A percentile compares a stretch with the other conserved stretches of the same genome.
phyloP scores from a whole-genome alignment of 192 early-diverging fungal genomes.

The Linnemannia zychae region DNA sequence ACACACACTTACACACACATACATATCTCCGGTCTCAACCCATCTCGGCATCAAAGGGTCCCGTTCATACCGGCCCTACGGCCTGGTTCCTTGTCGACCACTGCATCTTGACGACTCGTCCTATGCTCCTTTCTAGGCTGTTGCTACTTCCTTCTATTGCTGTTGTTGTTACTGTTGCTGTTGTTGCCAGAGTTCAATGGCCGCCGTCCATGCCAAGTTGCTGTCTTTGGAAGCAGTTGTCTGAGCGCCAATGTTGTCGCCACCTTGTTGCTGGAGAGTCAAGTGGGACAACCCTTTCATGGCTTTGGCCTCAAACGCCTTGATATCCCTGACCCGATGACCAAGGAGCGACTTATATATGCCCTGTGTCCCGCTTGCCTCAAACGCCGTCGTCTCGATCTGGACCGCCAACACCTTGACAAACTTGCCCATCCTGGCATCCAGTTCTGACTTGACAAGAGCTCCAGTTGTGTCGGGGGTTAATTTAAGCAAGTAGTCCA shows the following conservation, averaged over 20 bases:
- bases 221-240: background rate
- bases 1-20: no score
- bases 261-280: background rate
- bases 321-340: constrained; percentile 42
- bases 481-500: constrained; percentile 19
- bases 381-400: constrained; percentile 41
- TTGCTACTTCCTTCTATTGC: background rate
- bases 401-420: constrained; percentile 26
- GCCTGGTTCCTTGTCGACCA: background rate
- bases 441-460: constrained; percentile 15
- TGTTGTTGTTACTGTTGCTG: background rate
- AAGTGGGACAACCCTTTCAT: background rate
- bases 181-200: background rate
- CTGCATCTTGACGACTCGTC: background rate
- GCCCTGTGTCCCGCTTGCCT: constrained; percentile 24
- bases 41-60: background rate
- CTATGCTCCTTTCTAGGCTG: background rate
- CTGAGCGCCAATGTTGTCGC: background rate
- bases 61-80: background rate
- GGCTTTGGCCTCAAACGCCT: constrained; percentile 43
- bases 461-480: background rate
- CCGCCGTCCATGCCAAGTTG: background rate
- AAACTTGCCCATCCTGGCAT: constrained; percentile 13
- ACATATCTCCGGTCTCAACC: background rate
- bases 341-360: constrained; percentile 34